phyloP scores from a whole-genome alignment of 2,329 filamentous ascomycete species.

The Paraphoma chrysanthemicola region DNA sequence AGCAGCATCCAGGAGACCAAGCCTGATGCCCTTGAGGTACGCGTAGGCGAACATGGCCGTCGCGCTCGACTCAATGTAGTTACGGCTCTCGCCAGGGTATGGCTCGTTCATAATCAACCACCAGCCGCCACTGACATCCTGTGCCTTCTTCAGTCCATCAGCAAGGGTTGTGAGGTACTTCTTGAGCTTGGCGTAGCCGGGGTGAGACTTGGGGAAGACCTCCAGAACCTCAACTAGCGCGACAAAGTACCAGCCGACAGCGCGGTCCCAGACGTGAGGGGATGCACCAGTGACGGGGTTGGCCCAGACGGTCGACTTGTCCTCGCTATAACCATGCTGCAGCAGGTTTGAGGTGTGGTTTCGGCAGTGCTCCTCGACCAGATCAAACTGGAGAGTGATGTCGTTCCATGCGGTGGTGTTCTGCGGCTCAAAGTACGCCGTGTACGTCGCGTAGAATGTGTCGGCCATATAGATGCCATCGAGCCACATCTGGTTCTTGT shows the following conservation, averaged over 20 bases:
- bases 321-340: constrained; percentile 46
- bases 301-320: constrained; percentile 45
- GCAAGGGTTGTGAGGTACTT: constrained; percentile 53
- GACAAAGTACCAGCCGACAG: constrained; percentile 49
- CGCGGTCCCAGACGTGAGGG: constrained; percentile 48
- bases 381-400: constrained; percentile 44
- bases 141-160: constrained; percentile 51
- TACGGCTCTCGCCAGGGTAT: constrained; percentile 55
- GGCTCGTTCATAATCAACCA: constrained; percentile 64
- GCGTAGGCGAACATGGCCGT: constrained; percentile 58
- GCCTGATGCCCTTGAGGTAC: constrained; percentile 44
- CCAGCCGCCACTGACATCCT: constrained; percentile 61
- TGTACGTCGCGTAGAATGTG: constrained; percentile 49
- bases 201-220: constrained; percentile 50
- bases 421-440: constrained; percentile 44
- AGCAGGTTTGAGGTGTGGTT: constrained; percentile 43
- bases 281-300: constrained; percentile 43
- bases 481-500: constrained; percentile 65
- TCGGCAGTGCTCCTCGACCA: constrained; percentile 44
- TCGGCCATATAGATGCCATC: constrained; percentile 59
- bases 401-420: constrained; percentile 55
- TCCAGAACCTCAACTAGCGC: constrained; percentile 58
- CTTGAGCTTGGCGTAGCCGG: constrained; percentile 46
- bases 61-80: constrained; percentile 67
- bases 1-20: constrained; percentile 39